Conservation (phyloP, 176 grass and related monocot genomes). For the Oryza longistaminata region DNA sequence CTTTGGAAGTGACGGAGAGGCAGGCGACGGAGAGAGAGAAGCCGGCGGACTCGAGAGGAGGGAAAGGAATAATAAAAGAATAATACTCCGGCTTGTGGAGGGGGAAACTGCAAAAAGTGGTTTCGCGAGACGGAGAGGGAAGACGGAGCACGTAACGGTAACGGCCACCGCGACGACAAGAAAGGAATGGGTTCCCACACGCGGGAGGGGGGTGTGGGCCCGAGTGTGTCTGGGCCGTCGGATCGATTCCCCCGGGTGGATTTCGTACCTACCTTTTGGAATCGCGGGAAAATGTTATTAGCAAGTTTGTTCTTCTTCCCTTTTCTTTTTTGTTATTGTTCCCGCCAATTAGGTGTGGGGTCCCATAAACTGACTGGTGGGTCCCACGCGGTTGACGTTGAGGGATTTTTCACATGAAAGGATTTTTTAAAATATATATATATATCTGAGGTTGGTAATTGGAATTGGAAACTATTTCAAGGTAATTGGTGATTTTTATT, state of each 20-base stretch:
- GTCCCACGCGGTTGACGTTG: neutral
- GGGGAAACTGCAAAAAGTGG: conserved; percentile 28
- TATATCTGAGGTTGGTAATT: neutral
- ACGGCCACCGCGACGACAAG: conserved; percentile 28
- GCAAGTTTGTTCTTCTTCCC: neutral
- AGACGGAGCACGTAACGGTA: conserved; percentile 35
- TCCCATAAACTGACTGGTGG: neutral
- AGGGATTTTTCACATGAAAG: neutral
- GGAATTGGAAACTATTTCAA: too few species aligned
- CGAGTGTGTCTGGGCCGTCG: neutral
- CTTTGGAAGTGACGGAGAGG: conserved; percentile 56
- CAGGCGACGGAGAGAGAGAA: neutral
- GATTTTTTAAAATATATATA: too few species aligned
- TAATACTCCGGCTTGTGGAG: conserved; percentile 4
- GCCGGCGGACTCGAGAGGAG: conserved; percentile 5
- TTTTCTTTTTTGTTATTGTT: conserved; percentile 3
- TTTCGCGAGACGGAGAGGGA: too few species aligned
- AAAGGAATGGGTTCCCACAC: conserved; percentile 51
- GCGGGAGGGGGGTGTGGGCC: neutral
- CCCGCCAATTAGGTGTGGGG: neutral
- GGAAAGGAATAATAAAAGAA: conserved; percentile 43
- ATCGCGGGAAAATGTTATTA: conserved; percentile 25
- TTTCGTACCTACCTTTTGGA: neutral
- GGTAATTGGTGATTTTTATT: too few species aligned
- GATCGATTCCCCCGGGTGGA: neutral